Conservation (phyloP, 352 stramenopile genomes). For the Phytopythium litorale region DNA sequence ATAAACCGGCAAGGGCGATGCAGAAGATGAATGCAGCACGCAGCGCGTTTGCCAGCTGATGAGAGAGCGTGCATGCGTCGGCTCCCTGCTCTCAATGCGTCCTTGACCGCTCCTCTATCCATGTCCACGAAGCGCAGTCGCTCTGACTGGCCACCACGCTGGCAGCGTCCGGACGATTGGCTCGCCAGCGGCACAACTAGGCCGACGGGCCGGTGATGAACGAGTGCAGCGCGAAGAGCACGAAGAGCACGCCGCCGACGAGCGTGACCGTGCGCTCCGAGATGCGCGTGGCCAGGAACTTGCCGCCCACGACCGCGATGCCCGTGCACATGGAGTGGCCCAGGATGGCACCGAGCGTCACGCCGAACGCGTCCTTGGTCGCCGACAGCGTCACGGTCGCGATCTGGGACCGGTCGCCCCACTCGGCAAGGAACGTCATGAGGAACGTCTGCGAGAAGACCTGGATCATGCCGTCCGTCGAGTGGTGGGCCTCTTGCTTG, state of each 20-base stretch:
- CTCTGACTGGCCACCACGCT: background rate
- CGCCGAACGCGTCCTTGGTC: slow-evolving; percentile 93
- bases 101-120: background rate
- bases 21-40: background rate
- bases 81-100: background rate
- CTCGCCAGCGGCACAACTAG: background rate
- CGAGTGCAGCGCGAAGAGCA: slow-evolving; percentile 96
- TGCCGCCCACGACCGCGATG: slow-evolving; percentile 95
- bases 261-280: slow-evolving; percentile 97
- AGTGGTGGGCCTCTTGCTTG: slow-evolving; percentile 17
- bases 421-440: slow-evolving; percentile 98
- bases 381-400: slow-evolving; percentile 97
- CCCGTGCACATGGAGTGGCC: slow-evolving; percentile 98
- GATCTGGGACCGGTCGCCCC: slow-evolving; percentile 98
- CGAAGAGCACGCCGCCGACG: slow-evolving; percentile 95
- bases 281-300: slow-evolving; percentile 97
- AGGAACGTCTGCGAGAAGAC: slow-evolving; percentile 95
- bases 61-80: background rate
- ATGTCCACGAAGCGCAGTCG: background rate
- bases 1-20: background rate
- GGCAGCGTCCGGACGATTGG: background rate
- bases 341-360: slow-evolving; percentile 95
- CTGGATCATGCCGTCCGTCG: slow-evolving; percentile 64
- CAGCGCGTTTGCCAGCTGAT: background rate
- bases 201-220: slow-evolving; percentile 85